Conservation (phyloP, 2,329 filamentous ascomycete genomes). For the Aureobasidium sp. region DNA sequence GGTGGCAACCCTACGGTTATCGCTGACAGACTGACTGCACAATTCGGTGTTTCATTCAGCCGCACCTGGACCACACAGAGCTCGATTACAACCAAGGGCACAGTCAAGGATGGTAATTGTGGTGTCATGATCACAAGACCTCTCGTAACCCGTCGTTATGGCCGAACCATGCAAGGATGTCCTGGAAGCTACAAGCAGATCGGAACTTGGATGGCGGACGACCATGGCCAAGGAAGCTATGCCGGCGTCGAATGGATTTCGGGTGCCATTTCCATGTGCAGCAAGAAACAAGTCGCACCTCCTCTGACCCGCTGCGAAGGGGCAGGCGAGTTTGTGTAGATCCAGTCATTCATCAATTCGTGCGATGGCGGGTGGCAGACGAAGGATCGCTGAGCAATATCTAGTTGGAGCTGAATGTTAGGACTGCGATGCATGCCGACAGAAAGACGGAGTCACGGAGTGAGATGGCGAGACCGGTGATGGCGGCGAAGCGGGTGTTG, state of each 20-base stretch:
- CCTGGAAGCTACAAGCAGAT: slow-evolving; percentile 14
- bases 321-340: slow-evolving; percentile 6
- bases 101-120: slow-evolving; percentile 12
- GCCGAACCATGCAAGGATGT: slow-evolving; percentile 16
- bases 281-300: slow-evolving; percentile 14
- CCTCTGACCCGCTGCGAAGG: slow-evolving; percentile 18
- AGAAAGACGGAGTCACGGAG: too few relatives aligned
- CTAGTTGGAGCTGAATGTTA: too few relatives aligned
- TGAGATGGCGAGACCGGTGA: too few relatives aligned
- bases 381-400: too few relatives aligned
- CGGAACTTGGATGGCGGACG: slow-evolving; percentile 19
- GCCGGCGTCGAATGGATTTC: slow-evolving; percentile 16
- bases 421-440: too few relatives aligned
- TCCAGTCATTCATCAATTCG: too few relatives aligned
- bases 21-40: neutral
- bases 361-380: too few relatives aligned
- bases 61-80: slow-evolving; percentile 10
- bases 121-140: slow-evolving; percentile 18
- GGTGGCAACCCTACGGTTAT: neutral
- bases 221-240: slow-evolving; percentile 14
- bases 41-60: slow-evolving; percentile 9
- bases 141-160: slow-evolving; percentile 18
- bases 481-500: too few relatives aligned
- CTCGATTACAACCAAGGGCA: slow-evolving; percentile 15
- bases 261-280: slow-evolving; percentile 17